These are phyloP conservation scores for Sporothrix protearum DNA, from an alignment of 2,329 filamentous ascomycete genomes.

Conservation along the genomic window DNA sequence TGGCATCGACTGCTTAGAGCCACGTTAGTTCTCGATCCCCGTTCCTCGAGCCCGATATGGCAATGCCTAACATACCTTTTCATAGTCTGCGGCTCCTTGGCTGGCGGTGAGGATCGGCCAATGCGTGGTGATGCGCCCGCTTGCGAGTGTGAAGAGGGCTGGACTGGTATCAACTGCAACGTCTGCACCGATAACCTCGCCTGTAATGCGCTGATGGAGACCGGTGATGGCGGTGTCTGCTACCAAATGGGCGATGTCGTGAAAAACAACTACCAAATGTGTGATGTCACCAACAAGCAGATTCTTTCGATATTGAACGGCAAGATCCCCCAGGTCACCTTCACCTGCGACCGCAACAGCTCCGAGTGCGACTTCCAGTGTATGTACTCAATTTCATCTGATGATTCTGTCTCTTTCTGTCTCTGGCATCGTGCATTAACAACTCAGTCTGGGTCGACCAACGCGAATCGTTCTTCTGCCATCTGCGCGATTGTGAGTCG, in stretches of 20 bases:
- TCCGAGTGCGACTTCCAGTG: conserved; percentile 91
- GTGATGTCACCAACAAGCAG: conserved; percentile 93
- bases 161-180: conserved; percentile 97
- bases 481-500: conserved; percentile 75
- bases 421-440: neutral
- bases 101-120: conserved; percentile 73
- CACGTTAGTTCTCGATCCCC: conserved; percentile 49
- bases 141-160: conserved; percentile 88
- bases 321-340: conserved; percentile 88
- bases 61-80: neutral
- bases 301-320: conserved; percentile 83
- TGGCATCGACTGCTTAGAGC: conserved; percentile 86
- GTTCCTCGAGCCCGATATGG: neutral
- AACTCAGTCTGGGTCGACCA: conserved; percentile 84
- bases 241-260: conserved; percentile 88
- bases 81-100: conserved; percentile 77
- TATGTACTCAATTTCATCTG: conserved; percentile 41
- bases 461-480: conserved; percentile 93
- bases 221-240: conserved; percentile 77
- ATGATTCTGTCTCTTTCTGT: too few species aligned
- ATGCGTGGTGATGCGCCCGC: conserved; percentile 59
- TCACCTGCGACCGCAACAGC: conserved; percentile 75
- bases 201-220: conserved; percentile 84
- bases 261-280: conserved; percentile 95
- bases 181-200: conserved; percentile 81